Base-by-base conservation (phyloP, 2,329 filamentous ascomycete genomes). In the Xylaria arbuscula region DNA sequence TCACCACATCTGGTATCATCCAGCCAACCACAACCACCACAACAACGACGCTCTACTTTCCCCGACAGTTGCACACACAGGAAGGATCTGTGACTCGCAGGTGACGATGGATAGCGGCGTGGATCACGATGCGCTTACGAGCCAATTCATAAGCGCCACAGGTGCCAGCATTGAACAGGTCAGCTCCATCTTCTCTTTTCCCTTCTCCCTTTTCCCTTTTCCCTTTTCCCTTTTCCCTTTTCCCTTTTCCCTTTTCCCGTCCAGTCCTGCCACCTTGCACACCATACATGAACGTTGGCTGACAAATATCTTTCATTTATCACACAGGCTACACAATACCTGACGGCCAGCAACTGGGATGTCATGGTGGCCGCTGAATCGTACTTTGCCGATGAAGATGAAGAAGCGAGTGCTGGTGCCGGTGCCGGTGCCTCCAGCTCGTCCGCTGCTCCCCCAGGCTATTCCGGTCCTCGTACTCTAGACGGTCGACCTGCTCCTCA, bases 331-430 rank as follows among this genome's bases (percentile, higher is more conserved):
- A 84, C 84, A 64, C 85, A 90, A 69, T 92, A 92, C 72, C 88
- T 95, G 8, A 82, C 84, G 24, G 85, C 86, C 42, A 89, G 86
- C 75, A 81, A 86, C 71, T 93, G 92, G 90, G 86, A 93, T 75
- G 81, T 93, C 51, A 83, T 86, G 72, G 81, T 84, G 10, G 91
- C 91, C 17, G 85, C 87, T 62, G 84, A 87, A 36, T 85, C 88
- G 59, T 92, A 86, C 81, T 93, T 88, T 76, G 83, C 84, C 68
- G 84, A 88, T 66, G 81, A 84, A 40, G 87, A 89, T 32, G 85
- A 87, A 64, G 80, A 76, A 22, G 50, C 57, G 48, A 60, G n/a
- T 17, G 24, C n/a, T 9, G 79, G 81, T 40, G 81, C 83, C 62
- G 83, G 83, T 68, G 82, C 83, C 68, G 82, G 77, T 5, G 62